Evolutionary conservation across 257 asterid genomes (phyloP).

Genomic region (Cruciata laevipes): DNA sequence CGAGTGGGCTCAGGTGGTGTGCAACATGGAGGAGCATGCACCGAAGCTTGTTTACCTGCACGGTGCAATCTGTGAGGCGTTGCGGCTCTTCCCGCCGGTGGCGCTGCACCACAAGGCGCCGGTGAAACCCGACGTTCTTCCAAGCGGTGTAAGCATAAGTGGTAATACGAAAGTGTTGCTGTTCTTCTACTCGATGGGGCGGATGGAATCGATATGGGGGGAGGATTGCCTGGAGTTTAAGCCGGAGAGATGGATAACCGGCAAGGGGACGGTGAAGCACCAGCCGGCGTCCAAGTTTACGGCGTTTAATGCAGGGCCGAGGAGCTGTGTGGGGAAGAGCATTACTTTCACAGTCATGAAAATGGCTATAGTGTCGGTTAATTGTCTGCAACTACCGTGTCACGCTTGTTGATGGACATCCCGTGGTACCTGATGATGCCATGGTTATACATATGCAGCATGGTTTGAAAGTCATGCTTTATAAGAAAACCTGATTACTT

Average conservation of each 20-base stretch:
- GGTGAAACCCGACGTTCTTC: slow-evolving; percentile 25
- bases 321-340: slow-evolving; percentile 61
- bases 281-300: slow-evolving; percentile 53
- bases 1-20: background rate
- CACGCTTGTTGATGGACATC: slow-evolving; percentile 31
- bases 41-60: slow-evolving; percentile 36
- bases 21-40: slow-evolving; percentile 16
- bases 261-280: slow-evolving; percentile 27
- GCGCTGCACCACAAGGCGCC: slow-evolving; percentile 60
- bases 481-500: slow-evolving; percentile 26
- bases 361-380: slow-evolving; percentile 37
- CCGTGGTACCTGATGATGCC: slow-evolving; percentile 36
- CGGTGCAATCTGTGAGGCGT: slow-evolving; percentile 42
- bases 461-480: slow-evolving; percentile 42
- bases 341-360: slow-evolving; percentile 43
- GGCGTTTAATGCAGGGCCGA: slow-evolving; percentile 62
- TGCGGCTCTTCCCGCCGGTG: slow-evolving; percentile 53
- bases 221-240: slow-evolving; percentile 38
- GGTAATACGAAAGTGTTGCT: slow-evolving; percentile 40
- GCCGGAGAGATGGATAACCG: slow-evolving; percentile 59
- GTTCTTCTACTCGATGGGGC: slow-evolving; percentile 52
- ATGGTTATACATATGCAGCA: slow-evolving; percentile 46
- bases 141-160: slow-evolving; percentile 45
- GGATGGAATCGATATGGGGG: slow-evolving; percentile 52
- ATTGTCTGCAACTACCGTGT: slow-evolving; percentile 33